Evolutionary conservation across 208 protist species (phyloP).

Genomic region (Trichomonas tenax): DNA sequence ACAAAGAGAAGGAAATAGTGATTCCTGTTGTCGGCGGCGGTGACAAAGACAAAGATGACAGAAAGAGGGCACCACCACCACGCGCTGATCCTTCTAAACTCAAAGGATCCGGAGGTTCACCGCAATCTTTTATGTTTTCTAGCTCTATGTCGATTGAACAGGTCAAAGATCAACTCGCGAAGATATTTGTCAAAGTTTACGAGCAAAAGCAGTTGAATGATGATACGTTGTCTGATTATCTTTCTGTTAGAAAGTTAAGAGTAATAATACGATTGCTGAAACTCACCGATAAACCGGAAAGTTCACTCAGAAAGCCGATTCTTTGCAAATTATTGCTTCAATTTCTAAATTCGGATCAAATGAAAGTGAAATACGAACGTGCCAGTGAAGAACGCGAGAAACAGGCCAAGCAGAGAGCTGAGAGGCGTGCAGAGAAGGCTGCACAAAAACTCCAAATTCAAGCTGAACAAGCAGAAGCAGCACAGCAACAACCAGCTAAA

Average conservation of each 20-base stretch:
- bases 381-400: background rate
- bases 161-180: background rate
- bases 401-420: background rate
- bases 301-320: background rate
- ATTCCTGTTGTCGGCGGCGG: background rate
- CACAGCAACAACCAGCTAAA: background rate
- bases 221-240: background rate
- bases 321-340: background rate
- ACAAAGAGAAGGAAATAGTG: background rate
- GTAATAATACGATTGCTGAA: background rate
- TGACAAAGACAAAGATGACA: background rate
- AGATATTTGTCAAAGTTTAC: background rate
- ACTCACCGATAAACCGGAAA: background rate
- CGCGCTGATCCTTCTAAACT: background rate
- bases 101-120: background rate
- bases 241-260: background rate
- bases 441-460: background rate
- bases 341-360: background rate
- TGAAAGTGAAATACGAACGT: background rate
- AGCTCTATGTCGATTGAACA: background rate
- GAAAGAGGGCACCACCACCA: background rate
- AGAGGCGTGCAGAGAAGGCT: background rate
- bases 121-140: background rate
- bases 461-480: background rate
- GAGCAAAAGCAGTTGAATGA: background rate